A percentile compares a stretch with the other conserved stretches of the same genome.
Evolutionary conservation across 2,329 filamentous ascomycete genomes (phyloP).

Genomic region (Fusarium sp.): DNA sequence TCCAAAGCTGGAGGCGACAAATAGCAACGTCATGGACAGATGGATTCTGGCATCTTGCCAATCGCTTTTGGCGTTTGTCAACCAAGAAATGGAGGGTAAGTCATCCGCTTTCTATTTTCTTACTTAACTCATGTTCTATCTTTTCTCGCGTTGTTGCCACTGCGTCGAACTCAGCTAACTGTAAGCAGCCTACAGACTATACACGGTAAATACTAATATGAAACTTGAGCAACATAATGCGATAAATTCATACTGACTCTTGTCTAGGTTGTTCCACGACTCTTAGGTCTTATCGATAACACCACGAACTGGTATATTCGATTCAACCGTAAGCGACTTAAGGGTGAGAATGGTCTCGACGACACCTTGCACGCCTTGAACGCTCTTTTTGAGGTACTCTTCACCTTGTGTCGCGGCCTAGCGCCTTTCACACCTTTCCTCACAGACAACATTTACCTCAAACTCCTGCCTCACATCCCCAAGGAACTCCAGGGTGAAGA

Average conservation of each 20-base stretch:
- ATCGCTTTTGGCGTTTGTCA: conserved; percentile 89
- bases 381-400: conserved; percentile 92
- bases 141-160: background rate
- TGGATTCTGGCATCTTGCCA: conserved; percentile 96
- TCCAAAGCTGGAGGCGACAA: conserved; percentile 76
- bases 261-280: conserved; percentile 70
- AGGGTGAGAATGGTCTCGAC: conserved; percentile 86
- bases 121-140: background rate
- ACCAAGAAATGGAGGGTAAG: conserved; percentile 87
- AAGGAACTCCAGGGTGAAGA: conserved; percentile 76
- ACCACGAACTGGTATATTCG: conserved; percentile 99
- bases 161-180: background rate
- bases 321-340: conserved; percentile 90
- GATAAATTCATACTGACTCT: background rate
- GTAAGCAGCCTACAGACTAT: conserved; percentile 63
- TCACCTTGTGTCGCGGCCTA: conserved; percentile 85
- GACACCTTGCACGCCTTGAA: conserved; percentile 93
- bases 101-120: background rate
- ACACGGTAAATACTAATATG: background rate
- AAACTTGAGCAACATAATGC: background rate
- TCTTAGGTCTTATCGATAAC: conserved; percentile 88
- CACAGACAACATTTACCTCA: conserved; percentile 92
- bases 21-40: conserved; percentile 93
- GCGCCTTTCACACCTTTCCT: conserved; percentile 97
- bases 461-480: conserved; percentile 84